phyloP scores from a whole-genome alignment of 306 rosid species.

The Dryas alaskensis region DNA sequence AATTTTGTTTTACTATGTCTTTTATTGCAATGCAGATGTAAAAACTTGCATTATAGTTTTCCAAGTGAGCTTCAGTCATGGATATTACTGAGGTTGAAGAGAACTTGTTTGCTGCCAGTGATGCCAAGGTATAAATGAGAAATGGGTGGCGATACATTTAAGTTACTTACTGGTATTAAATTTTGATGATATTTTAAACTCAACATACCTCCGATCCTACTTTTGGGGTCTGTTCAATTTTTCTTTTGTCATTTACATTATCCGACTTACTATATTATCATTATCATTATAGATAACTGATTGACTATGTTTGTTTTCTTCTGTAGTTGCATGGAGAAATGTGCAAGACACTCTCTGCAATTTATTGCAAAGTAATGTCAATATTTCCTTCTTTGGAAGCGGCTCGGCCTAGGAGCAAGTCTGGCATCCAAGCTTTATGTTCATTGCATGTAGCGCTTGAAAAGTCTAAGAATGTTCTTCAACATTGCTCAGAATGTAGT shows the following conservation, averaged over 20 bases:
- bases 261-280: too few species aligned
- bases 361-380: constrained; percentile 71
- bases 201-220: background rate
- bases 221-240: too few species aligned
- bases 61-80: constrained; percentile 46
- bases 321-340: constrained; percentile 85
- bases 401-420: constrained; percentile 91
- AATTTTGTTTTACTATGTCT: constrained; percentile 13
- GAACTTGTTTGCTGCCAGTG: constrained; percentile 67
- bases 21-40: constrained; percentile 41
- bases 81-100: constrained; percentile 77
- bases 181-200: background rate
- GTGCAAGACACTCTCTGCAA: constrained; percentile 83
- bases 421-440: constrained; percentile 94
- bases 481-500: constrained; percentile 87
- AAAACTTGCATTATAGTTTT: constrained; percentile 25
- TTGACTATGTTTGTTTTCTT: constrained; percentile 23
- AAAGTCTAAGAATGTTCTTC: constrained; percentile 86
- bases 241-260: too few species aligned
- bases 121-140: constrained; percentile 69
- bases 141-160: background rate
- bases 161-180: background rate
- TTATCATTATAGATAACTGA: background rate
- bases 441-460: constrained; percentile 89
- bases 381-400: constrained; percentile 94